A percentile compares a stretch with the other conserved stretches of the same genome.
phyloP scores from a whole-genome alignment of 2,329 filamentous ascomycete species.

The Calonectria crousiana region DNA sequence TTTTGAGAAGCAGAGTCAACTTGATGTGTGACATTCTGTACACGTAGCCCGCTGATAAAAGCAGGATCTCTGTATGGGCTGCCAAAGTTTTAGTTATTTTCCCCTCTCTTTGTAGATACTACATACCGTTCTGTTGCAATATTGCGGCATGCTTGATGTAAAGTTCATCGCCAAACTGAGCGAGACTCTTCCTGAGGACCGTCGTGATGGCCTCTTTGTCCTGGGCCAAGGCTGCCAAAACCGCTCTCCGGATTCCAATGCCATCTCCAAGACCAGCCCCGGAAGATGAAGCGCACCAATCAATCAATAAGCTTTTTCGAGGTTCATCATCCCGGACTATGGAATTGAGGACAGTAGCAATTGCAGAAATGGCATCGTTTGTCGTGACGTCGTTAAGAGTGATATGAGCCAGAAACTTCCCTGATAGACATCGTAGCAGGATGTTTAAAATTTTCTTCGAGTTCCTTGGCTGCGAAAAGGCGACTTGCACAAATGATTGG shows the following conservation, averaged over 20 bases:
- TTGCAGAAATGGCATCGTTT: constrained; percentile 64
- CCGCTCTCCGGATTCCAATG: constrained; percentile 75
- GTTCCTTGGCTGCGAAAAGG: constrained; percentile 43
- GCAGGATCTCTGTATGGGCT: constrained; percentile 84
- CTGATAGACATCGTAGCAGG: constrained; percentile 57
- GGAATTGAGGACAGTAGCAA: constrained; percentile 66
- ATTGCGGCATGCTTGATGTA: constrained; percentile 88
- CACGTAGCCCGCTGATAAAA: constrained; percentile 83
- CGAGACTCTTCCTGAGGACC: constrained; percentile 76
- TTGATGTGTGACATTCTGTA: constrained; percentile 74
- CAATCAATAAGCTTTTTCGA: constrained; percentile 66
- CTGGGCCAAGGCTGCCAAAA: constrained; percentile 68
- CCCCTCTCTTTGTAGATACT: fast-evolving
- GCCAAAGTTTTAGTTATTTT: constrained; percentile 38
- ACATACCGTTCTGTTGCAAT: constrained; percentile 88
- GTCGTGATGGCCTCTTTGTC: constrained; percentile 64
- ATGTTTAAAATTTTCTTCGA: constrained; percentile 43
- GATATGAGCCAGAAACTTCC: constrained; percentile 55
- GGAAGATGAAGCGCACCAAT: constrained; percentile 74
- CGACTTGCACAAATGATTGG: constrained; percentile 46
- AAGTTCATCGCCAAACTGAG: constrained; percentile 85
- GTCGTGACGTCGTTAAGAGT: constrained; percentile 47
- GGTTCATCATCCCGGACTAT: constrained; percentile 61
- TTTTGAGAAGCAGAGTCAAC: constrained; percentile 76
- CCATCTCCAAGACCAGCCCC: constrained; percentile 75